Evolutionary conservation across 371 early-diverging fungal species (phyloP).

Genomic region (Haplosporangium sp.): DNA sequence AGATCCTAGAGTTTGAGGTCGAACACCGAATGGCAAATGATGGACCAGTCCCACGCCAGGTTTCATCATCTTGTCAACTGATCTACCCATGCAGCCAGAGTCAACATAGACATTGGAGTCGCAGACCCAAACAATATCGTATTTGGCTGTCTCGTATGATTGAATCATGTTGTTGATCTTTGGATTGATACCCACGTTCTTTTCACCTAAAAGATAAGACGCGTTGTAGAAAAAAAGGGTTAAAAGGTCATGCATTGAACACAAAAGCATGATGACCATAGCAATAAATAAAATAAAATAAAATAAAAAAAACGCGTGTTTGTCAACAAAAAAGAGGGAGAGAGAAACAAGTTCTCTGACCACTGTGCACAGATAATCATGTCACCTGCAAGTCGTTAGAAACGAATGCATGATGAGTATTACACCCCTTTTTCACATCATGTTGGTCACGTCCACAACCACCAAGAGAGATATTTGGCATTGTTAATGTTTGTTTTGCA

Average conservation of each 20-base stretch:
- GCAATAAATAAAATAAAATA: too few species aligned
- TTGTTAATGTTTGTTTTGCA: not conserved
- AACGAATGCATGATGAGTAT: not conserved
- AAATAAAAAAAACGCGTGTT: conserved; percentile 5
- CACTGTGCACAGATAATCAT: not conserved
- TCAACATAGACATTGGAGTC: conserved; percentile 91
- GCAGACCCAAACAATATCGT: conserved; percentile 94
- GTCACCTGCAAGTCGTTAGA: not conserved
- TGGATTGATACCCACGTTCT: conserved; percentile 86
- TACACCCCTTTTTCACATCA: not conserved
- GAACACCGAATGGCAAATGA: conserved; percentile 87
- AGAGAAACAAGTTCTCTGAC: not conserved
- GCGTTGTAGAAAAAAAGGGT: not conserved
- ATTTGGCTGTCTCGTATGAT: conserved; percentile 81
- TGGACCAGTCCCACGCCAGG: conserved; percentile 94
- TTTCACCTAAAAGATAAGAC: conserved; percentile 67
- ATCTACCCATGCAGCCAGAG: conserved; percentile 79
- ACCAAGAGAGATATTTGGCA: not conserved
- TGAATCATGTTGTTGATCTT: conserved; percentile 95
- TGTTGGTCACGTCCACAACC: not conserved
- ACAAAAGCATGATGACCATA: conserved; percentile 12
- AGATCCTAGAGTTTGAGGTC: conserved; percentile 81
- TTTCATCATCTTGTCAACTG: conserved; percentile 75
- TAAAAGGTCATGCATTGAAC: conserved; percentile 18
- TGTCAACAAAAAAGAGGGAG: not conserved